phyloP scores from a whole-genome alignment of 1,139 yeast genomes.

The Citeromyces hawaiiensis region DNA sequence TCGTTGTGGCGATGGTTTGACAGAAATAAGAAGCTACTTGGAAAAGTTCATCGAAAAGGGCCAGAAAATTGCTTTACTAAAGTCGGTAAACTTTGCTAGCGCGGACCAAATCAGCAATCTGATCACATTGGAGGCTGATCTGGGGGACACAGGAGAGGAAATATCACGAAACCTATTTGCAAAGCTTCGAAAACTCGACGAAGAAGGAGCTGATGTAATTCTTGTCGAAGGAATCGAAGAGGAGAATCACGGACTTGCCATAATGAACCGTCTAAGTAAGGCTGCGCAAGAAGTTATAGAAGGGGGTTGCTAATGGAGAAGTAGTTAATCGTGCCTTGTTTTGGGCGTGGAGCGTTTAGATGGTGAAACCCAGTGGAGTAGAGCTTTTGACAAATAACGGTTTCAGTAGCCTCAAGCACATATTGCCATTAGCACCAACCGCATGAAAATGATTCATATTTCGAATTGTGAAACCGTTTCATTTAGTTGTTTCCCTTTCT shows the following conservation, averaged over 20 bases:
- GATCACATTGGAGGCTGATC: slow-evolving; percentile 23
- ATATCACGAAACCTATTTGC: slow-evolving; percentile 70
- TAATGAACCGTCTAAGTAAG: slow-evolving; percentile 80
- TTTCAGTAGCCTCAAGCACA: too few species aligned
- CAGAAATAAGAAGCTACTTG: slow-evolving; percentile 19
- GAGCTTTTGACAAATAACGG: too few species aligned
- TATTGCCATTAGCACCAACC: too few species aligned
- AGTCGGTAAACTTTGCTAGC: slow-evolving; percentile 22
- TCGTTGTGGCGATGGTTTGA: slow-evolving; percentile 31
- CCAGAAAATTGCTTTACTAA: slow-evolving; percentile 32
- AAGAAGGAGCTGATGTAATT: slow-evolving; percentile 41
- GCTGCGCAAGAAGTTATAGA: slow-evolving; percentile 51
- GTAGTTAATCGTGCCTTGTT: too few species aligned
- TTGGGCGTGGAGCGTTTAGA: too few species aligned
- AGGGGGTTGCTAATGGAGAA: not conserved
- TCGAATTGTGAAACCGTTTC: too few species aligned
- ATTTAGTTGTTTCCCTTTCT: too few species aligned
- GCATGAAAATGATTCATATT: too few species aligned
- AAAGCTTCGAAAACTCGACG: slow-evolving; percentile 61
- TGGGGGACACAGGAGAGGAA: slow-evolving; percentile 48
- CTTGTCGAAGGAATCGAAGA: slow-evolving; percentile 67
- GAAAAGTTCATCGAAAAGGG: too few species aligned
- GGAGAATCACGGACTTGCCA: slow-evolving; percentile 73
- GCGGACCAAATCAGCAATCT: slow-evolving; percentile 10
- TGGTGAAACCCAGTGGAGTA: too few species aligned